Base-by-base conservation (phyloP, 345 rosid species). In the Bruguiera gymnorhiza region DNA sequence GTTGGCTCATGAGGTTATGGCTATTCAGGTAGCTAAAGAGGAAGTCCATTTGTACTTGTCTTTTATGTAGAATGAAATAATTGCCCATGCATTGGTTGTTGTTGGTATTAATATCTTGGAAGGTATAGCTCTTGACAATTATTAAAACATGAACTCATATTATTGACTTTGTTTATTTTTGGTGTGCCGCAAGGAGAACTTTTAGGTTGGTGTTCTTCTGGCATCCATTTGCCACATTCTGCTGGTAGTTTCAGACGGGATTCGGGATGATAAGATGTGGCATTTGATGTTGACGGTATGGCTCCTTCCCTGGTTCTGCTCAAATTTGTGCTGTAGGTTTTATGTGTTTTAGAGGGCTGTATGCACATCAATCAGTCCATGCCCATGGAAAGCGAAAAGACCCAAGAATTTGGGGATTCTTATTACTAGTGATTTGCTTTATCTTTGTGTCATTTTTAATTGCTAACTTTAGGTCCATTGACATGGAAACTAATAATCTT, bases 191-290 rank as follows among this genome's bases (percentile, higher is more conserved):
- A 88, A 87, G 92, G 83, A 76, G 67, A 77, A 50, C 68, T 78
- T 82, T 63, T 86, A 91, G 97, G 88, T 91, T 70, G 95, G 95
- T 63, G 87, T 91, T 62, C 84, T 89, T 48, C 82, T 91, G 46
- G 82, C 92, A 60, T 91, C 97, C 60, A 79, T 91, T 79, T 91
- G 97, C 80, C 95, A 89, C 69, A 74, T 91, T 71, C 68, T 91
- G 84, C 81, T 91, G 80, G 90, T 89, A 73, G 89, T 91, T 54
- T 89, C 91, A 51, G 97, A 91, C 64, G 95, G 95, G 68, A 82
- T 87, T 74, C 89, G 86, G 72, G 88, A 85, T 73, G 70, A 78
- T 71, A 83, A 74, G 69, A 82, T 87, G 86, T 83, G 95, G 93
- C 84, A 53, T 27, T 75, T 91, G 67, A 78, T 91, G 88, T 75